Conservation (phyloP, 805 yeast species). For the Scheffersomyces amazonensis region DNA sequence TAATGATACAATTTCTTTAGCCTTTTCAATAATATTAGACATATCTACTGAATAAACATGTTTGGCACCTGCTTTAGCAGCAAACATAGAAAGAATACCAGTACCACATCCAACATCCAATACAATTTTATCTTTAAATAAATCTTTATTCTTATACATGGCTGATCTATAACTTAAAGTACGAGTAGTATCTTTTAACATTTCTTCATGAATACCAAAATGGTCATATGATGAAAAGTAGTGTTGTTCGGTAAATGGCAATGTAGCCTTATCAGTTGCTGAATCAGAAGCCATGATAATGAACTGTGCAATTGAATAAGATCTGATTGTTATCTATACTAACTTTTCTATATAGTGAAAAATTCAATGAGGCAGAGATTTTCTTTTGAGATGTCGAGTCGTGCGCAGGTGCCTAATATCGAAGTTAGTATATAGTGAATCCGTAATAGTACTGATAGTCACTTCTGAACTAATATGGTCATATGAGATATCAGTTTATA, state of each 20-base stretch:
- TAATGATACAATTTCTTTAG: constrained; percentile 77
- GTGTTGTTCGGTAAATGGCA: constrained; percentile 82
- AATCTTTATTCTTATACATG: constrained; percentile 81
- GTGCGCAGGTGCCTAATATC: too few relatives aligned
- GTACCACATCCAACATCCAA: constrained; percentile 99
- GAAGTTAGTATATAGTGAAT: too few relatives aligned
- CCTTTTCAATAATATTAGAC: constrained; percentile 95
- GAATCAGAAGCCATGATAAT: constrained; percentile 29
- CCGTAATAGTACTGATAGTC: too few relatives aligned
- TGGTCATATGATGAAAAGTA: constrained; percentile 95
- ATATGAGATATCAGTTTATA: too few relatives aligned
- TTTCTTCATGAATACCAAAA: constrained; percentile 97
- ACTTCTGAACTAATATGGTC: too few relatives aligned
- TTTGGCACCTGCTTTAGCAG: constrained; percentile 97
- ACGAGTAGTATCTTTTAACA: constrained; percentile 94
- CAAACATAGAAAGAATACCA: constrained; percentile 96
- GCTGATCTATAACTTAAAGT: constrained; percentile 91
- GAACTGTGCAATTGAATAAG: too few relatives aligned
- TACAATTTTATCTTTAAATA: constrained; percentile 90
- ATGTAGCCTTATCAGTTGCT: constrained; percentile 64
- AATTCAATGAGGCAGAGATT: too few relatives aligned
- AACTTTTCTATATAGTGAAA: too few relatives aligned
- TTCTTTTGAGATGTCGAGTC: too few relatives aligned
- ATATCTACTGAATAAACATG: constrained; percentile 97
- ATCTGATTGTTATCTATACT: too few relatives aligned